Evolutionary conservation across 805 yeast genomes (phyloP).

Genomic region (Teunomyces kruisii): DNA sequence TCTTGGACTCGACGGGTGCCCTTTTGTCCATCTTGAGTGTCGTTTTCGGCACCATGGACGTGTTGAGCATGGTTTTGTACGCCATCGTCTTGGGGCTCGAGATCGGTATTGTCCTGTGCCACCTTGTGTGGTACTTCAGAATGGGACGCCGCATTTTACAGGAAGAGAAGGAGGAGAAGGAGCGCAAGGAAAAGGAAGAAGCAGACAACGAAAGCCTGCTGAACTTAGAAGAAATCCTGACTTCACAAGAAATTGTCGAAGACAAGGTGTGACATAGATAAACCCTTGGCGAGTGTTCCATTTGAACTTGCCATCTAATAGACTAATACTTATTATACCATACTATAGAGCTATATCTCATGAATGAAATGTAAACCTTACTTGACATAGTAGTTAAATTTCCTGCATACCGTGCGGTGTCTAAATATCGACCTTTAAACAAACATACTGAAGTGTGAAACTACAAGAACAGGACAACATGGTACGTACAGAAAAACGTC

Average conservation of each 20-base stretch:
- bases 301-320: neutral
- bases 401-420: neutral
- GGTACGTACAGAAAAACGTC: neutral
- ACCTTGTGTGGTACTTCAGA: constrained; percentile 61
- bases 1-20: constrained; percentile 81
- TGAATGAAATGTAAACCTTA: no score
- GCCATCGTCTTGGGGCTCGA: constrained; percentile 72
- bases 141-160: constrained; percentile 28
- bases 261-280: neutral
- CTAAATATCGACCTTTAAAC: neutral
- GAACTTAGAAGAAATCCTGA: neutral
- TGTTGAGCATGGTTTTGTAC: constrained; percentile 78
- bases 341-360: no score
- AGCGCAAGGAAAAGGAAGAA: neutral
- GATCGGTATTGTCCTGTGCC: constrained; percentile 72
- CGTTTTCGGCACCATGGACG: constrained; percentile 60
- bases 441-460: neutral
- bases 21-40: constrained; percentile 63
- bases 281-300: no score
- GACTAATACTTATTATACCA: neutral
- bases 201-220: neutral
- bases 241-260: neutral
- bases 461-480: constrained; percentile 7
- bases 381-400: no score
- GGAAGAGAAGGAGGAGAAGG: constrained; percentile 20